phyloP scores from a whole-genome alignment of 805 yeast species.

The Ogataea dorogensis region DNA sequence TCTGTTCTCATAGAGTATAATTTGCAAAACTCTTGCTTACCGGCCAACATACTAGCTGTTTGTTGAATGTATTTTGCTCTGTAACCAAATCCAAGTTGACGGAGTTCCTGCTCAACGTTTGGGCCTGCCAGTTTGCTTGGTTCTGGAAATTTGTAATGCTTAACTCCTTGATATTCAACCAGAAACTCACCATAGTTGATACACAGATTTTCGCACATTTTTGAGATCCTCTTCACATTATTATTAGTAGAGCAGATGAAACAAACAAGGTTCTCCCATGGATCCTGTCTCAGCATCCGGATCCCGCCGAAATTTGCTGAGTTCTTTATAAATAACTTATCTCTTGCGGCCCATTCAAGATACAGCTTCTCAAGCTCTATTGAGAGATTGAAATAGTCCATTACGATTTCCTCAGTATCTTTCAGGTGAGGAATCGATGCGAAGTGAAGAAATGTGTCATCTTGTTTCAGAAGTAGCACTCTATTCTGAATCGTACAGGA shows the following conservation, averaged over 20 bases:
- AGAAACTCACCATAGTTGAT: slow-evolving; percentile 64
- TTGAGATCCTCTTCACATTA: slow-evolving; percentile 88
- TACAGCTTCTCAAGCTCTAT: slow-evolving; percentile 55
- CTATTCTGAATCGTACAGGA: slow-evolving; percentile 58
- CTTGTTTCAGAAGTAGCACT: slow-evolving; percentile 66
- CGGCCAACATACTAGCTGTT: slow-evolving; percentile 61
- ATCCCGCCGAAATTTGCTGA: slow-evolving; percentile 58
- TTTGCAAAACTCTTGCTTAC: slow-evolving; percentile 36
- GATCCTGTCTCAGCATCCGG: slow-evolving; percentile 86
- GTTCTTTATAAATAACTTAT: slow-evolving; percentile 44
- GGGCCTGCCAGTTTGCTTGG: slow-evolving; percentile 48
- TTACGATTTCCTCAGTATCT: slow-evolving; percentile 43
- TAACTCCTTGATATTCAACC: slow-evolving; percentile 48
- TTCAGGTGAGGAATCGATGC: slow-evolving; percentile 39
- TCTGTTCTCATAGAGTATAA: slow-evolving; percentile 42
- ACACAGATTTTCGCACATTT: slow-evolving; percentile 84
- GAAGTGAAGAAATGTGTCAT: slow-evolving; percentile 49
- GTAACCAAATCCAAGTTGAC: slow-evolving; percentile 76
- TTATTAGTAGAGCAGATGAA: slow-evolving; percentile 96
- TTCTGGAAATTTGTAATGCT: slow-evolving; percentile 72
- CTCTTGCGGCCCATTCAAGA: slow-evolving; percentile 58
- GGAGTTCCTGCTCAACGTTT: slow-evolving; percentile 35
- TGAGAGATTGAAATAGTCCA: slow-evolving; percentile 69
- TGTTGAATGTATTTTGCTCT: slow-evolving; percentile 83
- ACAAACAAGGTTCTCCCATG: slow-evolving; percentile 91